Conservation (phyloP, 768 basidiomycete genomes). For the Hericium erinaceus region DNA sequence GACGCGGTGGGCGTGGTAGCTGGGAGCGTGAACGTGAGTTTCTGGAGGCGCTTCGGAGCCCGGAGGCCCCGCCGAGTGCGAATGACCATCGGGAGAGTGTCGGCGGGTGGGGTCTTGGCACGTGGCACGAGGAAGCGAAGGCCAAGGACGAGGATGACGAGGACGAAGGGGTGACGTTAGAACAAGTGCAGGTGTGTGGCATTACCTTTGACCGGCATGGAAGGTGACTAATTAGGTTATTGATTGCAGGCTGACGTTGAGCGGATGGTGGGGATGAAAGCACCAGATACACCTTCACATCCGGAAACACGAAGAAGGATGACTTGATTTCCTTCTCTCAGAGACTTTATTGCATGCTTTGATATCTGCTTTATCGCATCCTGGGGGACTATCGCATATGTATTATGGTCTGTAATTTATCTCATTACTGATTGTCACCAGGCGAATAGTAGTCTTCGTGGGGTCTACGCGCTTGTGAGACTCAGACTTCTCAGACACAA, state of each 20-base stretch:
- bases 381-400: not conserved
- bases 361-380: not conserved
- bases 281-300: not conserved
- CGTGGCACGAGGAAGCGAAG: constrained; percentile 32
- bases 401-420: not conserved
- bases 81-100: constrained; percentile 34
- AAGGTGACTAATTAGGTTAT: not conserved
- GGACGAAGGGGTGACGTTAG: constrained; percentile 63
- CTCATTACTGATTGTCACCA: not conserved
- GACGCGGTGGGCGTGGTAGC: constrained; percentile 43
- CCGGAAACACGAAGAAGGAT: not conserved
- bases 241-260: constrained; percentile 20
- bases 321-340: not conserved
- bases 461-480: not conserved
- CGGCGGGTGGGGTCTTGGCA: constrained; percentile 73
- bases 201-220: not conserved
- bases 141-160: constrained; percentile 50
- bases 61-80: constrained; percentile 4
- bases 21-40: constrained; percentile 41
- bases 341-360: not conserved
- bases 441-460: not conserved
- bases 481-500: not conserved
- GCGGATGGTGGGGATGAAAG: constrained; percentile 22
- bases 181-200: constrained; percentile 51
- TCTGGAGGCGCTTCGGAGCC: constrained; percentile 42